phyloP scores from a whole-genome alignment of 805 yeast genomes.

The Metschnikowia continentalis region DNA sequence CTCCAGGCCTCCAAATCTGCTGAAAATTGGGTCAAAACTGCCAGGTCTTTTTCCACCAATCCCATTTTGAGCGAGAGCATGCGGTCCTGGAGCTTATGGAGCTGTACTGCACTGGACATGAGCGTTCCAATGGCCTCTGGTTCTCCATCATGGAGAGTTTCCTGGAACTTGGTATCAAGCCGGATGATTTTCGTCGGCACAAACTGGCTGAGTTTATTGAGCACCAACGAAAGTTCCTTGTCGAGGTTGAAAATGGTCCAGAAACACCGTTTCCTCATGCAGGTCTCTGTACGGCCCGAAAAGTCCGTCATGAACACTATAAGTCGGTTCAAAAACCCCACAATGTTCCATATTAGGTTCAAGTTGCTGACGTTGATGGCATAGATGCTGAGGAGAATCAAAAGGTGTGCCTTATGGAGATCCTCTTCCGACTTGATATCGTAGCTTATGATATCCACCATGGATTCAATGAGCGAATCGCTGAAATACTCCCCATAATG shows the following conservation, averaged over 20 bases:
- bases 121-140: slow-evolving; percentile 17
- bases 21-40: slow-evolving; percentile 20
- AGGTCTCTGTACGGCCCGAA: slow-evolving; percentile 2
- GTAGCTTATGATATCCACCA: slow-evolving; percentile 32
- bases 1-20: slow-evolving; percentile 37
- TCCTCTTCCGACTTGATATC: slow-evolving; percentile 23
- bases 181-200: slow-evolving; percentile 23
- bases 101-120: slow-evolving; percentile 23
- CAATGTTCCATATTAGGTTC: slow-evolving; percentile 30
- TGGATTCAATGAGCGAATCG: slow-evolving; percentile 28
- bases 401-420: slow-evolving; percentile 25
- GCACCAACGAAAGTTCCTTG: slow-evolving; percentile 33
- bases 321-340: slow-evolving; percentile 32
- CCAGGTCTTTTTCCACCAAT: slow-evolving; percentile 5
- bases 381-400: slow-evolving; percentile 31
- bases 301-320: slow-evolving; percentile 16
- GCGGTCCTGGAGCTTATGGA: slow-evolving; percentile 23
- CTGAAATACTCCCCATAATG: slow-evolving; percentile 29
- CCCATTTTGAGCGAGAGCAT: slow-evolving; percentile 20
- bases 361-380: slow-evolving; percentile 27
- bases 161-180: slow-evolving; percentile 14
- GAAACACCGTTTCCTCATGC: slow-evolving; percentile 21
- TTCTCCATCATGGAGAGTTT: slow-evolving; percentile 21
- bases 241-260: slow-evolving; percentile 40
- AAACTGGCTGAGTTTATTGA: slow-evolving; percentile 33